phyloP scores from a whole-genome alignment of 108 stramenopile genomes.

The Nitzschia sp. region DNA sequence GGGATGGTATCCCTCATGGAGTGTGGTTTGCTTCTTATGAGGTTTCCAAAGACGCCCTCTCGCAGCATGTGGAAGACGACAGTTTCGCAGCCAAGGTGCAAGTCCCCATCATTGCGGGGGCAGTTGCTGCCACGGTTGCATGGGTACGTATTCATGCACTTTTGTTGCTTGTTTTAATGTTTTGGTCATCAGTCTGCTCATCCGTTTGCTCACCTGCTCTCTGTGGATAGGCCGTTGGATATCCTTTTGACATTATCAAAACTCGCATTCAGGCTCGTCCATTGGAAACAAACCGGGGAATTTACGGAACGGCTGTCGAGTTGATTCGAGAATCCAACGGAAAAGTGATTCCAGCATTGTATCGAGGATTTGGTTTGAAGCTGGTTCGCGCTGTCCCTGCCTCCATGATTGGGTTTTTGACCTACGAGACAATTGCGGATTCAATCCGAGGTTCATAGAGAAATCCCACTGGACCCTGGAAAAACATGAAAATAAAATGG shows the following conservation, averaged over 20 bases:
- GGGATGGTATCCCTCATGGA: constrained; percentile 84
- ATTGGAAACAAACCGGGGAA: constrained; percentile 19
- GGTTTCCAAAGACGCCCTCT: constrained; percentile 13
- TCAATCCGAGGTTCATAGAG: not conserved
- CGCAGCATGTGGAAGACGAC: not conserved
- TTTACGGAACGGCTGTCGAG: constrained; percentile 51
- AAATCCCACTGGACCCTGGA: not conserved
- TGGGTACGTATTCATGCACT: constrained; percentile 49
- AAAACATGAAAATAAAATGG: too few species aligned
- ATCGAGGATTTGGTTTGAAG: constrained; percentile 79
- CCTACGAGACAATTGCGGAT: constrained; percentile 62
- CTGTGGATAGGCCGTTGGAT: constrained; percentile 59
- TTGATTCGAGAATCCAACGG: constrained; percentile 60
- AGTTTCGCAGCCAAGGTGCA: constrained; percentile 24
- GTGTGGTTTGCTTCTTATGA: constrained; percentile 59
- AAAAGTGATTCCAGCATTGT: constrained; percentile 52
- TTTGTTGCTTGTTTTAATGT: not conserved
- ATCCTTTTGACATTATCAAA: constrained; percentile 83
- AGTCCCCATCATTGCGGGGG: constrained; percentile 66
- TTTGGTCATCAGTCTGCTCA: not conserved
- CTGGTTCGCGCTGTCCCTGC: constrained; percentile 71
- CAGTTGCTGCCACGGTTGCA: constrained; percentile 75
- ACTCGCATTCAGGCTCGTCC: constrained; percentile 65
- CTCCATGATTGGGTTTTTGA: constrained; percentile 72
- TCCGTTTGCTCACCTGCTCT: too few species aligned